Conservation (phyloP, 148 eudicot genomes). For the Pouteria glomerata region DNA sequence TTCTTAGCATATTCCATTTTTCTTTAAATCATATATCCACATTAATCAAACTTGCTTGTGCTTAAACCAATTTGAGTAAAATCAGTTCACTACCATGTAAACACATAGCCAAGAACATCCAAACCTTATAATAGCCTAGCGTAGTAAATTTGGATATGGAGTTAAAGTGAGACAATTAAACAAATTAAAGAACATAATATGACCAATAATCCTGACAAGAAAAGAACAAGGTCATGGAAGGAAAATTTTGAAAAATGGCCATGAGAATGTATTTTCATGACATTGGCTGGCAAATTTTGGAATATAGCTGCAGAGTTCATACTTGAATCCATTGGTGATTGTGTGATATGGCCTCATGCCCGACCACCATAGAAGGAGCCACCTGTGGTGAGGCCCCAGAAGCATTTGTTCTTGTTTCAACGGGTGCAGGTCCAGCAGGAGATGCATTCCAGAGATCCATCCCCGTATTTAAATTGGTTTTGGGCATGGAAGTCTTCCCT, state of each 20-base stretch:
- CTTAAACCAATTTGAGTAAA: neutral
- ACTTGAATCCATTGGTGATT: conserved; percentile 57
- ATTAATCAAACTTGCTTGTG: neutral
- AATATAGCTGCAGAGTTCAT: conserved; percentile 3
- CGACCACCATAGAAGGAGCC: conserved; percentile 25
- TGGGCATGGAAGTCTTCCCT: conserved; percentile 45
- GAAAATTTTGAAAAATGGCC: neutral
- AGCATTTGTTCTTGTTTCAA: conserved; percentile 34
- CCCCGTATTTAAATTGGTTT: conserved; percentile 68
- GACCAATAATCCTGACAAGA: neutral
- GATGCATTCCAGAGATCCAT: conserved; percentile 80
- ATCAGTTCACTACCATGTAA: neutral
- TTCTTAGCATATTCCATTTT: neutral
- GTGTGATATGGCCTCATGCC: conserved; percentile 34
- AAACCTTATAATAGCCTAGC: neutral
- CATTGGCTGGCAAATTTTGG: neutral
- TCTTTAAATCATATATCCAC: neutral
- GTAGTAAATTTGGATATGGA: neutral
- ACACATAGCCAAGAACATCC: neutral
- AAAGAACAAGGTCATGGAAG: neutral
- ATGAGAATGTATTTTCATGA: neutral
- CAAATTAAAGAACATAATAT: neutral
- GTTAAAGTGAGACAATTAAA: neutral
- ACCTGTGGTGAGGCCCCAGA: conserved; percentile 35
- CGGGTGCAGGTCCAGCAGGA: conserved; percentile 37